Evolutionary conservation across 108 stramenopile genomes (phyloP).

Genomic region (Skeletonema costatum): DNA sequence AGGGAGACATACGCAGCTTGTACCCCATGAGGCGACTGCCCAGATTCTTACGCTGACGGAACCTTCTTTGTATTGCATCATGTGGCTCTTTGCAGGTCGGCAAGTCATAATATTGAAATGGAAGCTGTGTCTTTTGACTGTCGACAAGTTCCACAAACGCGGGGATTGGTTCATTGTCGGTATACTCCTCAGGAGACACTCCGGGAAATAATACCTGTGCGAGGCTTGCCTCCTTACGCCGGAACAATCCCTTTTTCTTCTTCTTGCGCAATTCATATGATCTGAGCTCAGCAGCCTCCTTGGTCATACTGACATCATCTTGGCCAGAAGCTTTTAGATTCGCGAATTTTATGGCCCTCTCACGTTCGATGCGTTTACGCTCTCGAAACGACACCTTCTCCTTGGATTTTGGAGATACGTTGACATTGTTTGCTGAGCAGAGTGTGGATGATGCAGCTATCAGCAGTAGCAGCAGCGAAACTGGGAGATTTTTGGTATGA

Average conservation of each 20-base stretch:
- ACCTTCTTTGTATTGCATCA: constrained; percentile 41
- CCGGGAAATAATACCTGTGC: constrained; percentile 82
- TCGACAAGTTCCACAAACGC: constrained; percentile 79
- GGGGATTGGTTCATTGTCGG: constrained; percentile 49
- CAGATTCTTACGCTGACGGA: constrained; percentile 69
- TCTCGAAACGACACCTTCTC: background rate
- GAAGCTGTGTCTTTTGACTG: constrained; percentile 87
- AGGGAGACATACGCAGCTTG: constrained; percentile 69
- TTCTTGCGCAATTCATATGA: constrained; percentile 64
- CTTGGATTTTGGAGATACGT: background rate
- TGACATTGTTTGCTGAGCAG: background rate
- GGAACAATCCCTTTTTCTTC: constrained; percentile 70
- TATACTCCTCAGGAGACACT: constrained; percentile 72
- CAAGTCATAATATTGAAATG: constrained; percentile 94
- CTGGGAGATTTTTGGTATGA: background rate
- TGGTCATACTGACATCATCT: constrained; percentile 45
- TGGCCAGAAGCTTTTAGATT: constrained; percentile 45
- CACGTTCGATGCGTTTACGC: constrained; percentile 11
- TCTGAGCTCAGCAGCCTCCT: constrained; percentile 47
- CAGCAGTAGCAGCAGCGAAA: background rate
- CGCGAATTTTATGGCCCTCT: constrained; percentile 33
- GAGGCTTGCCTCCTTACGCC: constrained; percentile 57
- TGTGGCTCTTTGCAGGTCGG: constrained; percentile 75
- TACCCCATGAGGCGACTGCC: constrained; percentile 76
- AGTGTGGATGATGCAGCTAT: background rate